Percentiles rank a stretch among this genome's conserved stretches.
Conservation (phyloP, 352 stramenopile genomes). For the Phytophthora crassamura region DNA sequence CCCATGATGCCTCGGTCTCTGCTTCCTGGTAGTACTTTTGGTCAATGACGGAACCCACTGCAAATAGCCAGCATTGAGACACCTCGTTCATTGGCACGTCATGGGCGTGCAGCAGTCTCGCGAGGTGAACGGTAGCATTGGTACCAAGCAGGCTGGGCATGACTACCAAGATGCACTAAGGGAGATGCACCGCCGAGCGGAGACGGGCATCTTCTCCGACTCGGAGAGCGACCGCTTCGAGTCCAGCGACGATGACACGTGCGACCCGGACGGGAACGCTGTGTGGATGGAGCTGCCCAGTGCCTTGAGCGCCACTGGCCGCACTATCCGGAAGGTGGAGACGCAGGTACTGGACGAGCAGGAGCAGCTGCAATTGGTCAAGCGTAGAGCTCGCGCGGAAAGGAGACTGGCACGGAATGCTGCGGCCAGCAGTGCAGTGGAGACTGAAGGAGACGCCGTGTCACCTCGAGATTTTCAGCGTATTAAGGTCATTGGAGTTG, state of each 20-base stretch:
- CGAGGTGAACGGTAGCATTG: background rate
- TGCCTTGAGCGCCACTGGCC: conserved; percentile 53
- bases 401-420: conserved; percentile 90
- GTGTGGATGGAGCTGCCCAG: conserved; percentile 66
- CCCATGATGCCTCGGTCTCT: conserved; percentile 44
- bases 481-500: conserved; percentile 90
- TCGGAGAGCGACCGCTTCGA: conserved; percentile 35
- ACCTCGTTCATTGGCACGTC: conserved; percentile 2
- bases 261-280: conserved; percentile 14
- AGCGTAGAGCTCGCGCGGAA: conserved; percentile 47
- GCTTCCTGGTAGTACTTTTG: conserved; percentile 9
- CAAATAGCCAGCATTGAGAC: conserved; percentile 22
- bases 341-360: conserved; percentile 56
- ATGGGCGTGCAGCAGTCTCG: conserved; percentile 33
- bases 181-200: conserved; percentile 27
- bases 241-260: conserved; percentile 20
- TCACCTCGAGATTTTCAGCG: conserved; percentile 81
- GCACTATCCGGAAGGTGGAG: conserved; percentile 60
- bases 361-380: conserved; percentile 67
- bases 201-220: conserved; percentile 41
- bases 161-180: background rate
- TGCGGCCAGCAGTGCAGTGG: background rate
- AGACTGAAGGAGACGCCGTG: conserved; percentile 19
- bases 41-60: conserved; percentile 21
- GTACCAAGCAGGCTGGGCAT: background rate